These are phyloP conservation scores for Phyllosticta citriasiana DNA, from an alignment of 2,329 filamentous ascomycete genomes.

Conservation along the genomic window DNA sequence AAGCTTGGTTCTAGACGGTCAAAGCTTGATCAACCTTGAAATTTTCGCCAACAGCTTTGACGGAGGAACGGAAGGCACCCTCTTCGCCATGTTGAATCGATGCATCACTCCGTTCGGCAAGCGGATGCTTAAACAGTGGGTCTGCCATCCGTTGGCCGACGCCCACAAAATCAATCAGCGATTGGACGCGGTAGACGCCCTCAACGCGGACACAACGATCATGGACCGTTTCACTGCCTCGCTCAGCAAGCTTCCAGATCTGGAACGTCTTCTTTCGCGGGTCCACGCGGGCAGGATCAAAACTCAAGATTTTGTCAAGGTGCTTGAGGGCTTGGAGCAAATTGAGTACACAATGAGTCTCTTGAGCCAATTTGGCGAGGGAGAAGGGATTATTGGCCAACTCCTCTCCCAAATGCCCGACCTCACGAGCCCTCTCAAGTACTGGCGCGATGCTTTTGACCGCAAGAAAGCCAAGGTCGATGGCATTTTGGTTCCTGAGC, in stretches of 20 bases:
- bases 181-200: slow-evolving; percentile 83
- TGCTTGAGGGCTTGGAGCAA: slow-evolving; percentile 93
- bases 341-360: slow-evolving; percentile 90
- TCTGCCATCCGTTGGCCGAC: slow-evolving; percentile 89
- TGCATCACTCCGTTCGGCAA: slow-evolving; percentile 97
- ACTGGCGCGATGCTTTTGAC: slow-evolving; percentile 91
- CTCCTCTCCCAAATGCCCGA: slow-evolving; percentile 81
- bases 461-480: slow-evolving; percentile 66
- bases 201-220: slow-evolving; percentile 72
- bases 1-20: slow-evolving; percentile 84
- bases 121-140: slow-evolving; percentile 90
- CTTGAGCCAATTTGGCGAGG: slow-evolving; percentile 61
- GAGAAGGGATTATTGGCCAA: slow-evolving; percentile 73
- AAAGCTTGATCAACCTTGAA: slow-evolving; percentile 96
- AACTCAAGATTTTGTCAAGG: slow-evolving; percentile 83
- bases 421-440: slow-evolving; percentile 60
- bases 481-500: slow-evolving; percentile 74
- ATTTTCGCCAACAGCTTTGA: slow-evolving; percentile 90
- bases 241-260: slow-evolving; percentile 82
- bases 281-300: slow-evolving; percentile 88
- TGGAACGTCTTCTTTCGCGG: slow-evolving; percentile 87
- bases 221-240: slow-evolving; percentile 84
- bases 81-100: slow-evolving; percentile 84
- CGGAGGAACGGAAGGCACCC: slow-evolving; percentile 71
- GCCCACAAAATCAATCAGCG: slow-evolving; percentile 82